These are phyloP conservation scores for Euptelea pleiosperma DNA, from an alignment of 164 flowering plant genomes.

Conservation along the genomic window DNA sequence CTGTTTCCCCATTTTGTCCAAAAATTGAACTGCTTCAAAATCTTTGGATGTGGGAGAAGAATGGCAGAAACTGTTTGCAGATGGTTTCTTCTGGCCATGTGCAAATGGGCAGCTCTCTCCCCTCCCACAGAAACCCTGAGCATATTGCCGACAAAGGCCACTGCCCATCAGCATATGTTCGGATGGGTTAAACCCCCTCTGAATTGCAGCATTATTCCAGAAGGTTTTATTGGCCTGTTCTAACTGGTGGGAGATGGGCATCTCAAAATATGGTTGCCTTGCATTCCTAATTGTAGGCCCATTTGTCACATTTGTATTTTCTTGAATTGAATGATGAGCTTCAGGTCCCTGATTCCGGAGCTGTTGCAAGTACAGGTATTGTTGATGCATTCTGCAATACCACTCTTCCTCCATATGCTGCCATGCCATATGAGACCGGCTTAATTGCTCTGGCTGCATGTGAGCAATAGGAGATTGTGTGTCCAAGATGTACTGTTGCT, in stretches of 20 bases:
- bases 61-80: slow-evolving; percentile 1
- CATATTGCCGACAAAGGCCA: slow-evolving; percentile 18
- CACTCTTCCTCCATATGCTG: slow-evolving; percentile 39
- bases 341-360: slow-evolving; percentile 29
- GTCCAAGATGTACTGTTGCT: slow-evolving; percentile 35
- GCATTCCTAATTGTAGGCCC: slow-evolving; percentile 23
- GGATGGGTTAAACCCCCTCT: slow-evolving; percentile 22
- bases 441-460: slow-evolving; percentile 33
- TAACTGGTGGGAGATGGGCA: slow-evolving; percentile 25
- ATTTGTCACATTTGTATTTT: slow-evolving; percentile 16
- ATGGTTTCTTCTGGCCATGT: slow-evolving; percentile 19
- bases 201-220: slow-evolving; percentile 19
- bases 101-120: slow-evolving; percentile 21
- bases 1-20: slow-evolving; percentile 33
- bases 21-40: slow-evolving; percentile 17
- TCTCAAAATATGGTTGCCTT: slow-evolving; percentile 30
- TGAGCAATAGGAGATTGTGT: slow-evolving; percentile 32
- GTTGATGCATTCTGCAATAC: slow-evolving; percentile 42
- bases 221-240: slow-evolving; percentile 31
- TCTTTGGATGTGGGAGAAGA: slow-evolving; percentile 19
- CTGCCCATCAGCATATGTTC: slow-evolving; percentile 13
- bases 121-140: slow-evolving; percentile 29
- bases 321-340: slow-evolving; percentile 29
- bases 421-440: slow-evolving; percentile 36
- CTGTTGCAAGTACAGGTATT: slow-evolving; percentile 42